These are phyloP conservation scores for Ogataea haglerorum DNA, from an alignment of 805 yeast genomes.

Conservation along the genomic window DNA sequence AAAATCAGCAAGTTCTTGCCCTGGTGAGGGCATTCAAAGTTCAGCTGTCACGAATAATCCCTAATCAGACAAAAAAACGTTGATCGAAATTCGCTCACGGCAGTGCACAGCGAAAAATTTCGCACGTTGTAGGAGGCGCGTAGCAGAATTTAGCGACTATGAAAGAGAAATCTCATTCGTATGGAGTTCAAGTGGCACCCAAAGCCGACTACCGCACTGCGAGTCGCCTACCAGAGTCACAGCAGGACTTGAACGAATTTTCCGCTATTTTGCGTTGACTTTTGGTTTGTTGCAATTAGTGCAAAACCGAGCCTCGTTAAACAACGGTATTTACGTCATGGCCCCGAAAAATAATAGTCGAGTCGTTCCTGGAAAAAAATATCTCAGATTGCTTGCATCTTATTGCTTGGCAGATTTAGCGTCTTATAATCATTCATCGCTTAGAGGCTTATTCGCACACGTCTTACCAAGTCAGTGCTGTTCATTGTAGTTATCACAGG, in stretches of 20 bases:
- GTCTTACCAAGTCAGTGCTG: background rate
- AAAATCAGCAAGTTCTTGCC: background rate
- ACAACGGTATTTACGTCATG: constrained; percentile 1
- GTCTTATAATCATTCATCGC: background rate
- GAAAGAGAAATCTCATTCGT: background rate
- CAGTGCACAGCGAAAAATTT: constrained; percentile 6
- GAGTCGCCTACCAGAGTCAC: too few relatives aligned
- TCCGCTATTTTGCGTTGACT: too few relatives aligned
- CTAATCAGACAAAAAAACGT: background rate
- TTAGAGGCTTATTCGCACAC: background rate
- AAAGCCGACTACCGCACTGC: too few relatives aligned
- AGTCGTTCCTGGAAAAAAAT: background rate
- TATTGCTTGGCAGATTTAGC: background rate
- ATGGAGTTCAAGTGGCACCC: too few relatives aligned
- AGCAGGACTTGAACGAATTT: too few relatives aligned
- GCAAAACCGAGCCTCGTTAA: background rate
- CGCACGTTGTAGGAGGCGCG: background rate
- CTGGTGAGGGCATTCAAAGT: background rate
- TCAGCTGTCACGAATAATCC: background rate
- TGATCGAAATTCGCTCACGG: constrained; percentile 2
- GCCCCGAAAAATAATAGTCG: background rate
- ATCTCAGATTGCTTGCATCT: background rate
- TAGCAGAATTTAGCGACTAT: background rate
- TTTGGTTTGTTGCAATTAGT: too few relatives aligned
- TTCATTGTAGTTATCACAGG: background rate